Evolutionary conservation across 768 basidiomycete species (phyloP).

Genomic region (Mycena pura): DNA sequence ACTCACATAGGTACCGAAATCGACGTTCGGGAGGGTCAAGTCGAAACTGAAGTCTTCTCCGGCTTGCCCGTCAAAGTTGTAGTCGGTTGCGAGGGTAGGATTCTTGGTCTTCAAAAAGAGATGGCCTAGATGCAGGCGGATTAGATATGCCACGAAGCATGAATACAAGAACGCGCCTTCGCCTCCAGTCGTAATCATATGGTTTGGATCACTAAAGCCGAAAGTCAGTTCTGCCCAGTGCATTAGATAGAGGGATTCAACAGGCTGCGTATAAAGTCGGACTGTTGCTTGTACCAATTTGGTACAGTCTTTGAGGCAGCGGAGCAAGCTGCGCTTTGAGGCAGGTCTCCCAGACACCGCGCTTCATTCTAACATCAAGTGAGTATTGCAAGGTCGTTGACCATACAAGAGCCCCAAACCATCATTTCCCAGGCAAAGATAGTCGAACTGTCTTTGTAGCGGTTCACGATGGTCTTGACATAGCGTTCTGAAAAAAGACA

Average conservation of each 20-base stretch:
- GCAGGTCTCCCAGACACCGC: slow-evolving; percentile 59
- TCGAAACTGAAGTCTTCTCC: slow-evolving; percentile 63
- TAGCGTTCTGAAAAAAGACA: slow-evolving; percentile 48
- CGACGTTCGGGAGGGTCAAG: slow-evolving; percentile 55
- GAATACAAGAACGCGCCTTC: slow-evolving; percentile 64
- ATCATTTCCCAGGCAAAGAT: slow-evolving; percentile 67
- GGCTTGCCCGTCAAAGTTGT: slow-evolving; percentile 63
- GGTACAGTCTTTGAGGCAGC: slow-evolving; percentile 52
- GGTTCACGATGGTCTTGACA: slow-evolving; percentile 52
- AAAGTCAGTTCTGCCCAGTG: background rate
- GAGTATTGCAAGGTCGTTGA: background rate
- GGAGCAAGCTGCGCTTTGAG: slow-evolving; percentile 53
- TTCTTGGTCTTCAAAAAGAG: too few species aligned
- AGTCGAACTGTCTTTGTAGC: slow-evolving; percentile 59
- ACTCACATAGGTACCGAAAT: slow-evolving; percentile 62
- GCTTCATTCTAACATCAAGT: slow-evolving; percentile 51
- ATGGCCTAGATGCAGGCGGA: slow-evolving; percentile 29
- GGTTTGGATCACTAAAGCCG: slow-evolving; percentile 52
- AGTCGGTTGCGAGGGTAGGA: slow-evolving; percentile 53
- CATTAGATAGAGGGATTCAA: slow-evolving; percentile 26
- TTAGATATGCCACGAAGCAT: slow-evolving; percentile 48
- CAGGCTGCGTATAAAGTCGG: slow-evolving; percentile 58
- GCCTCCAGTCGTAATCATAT: slow-evolving; percentile 62
- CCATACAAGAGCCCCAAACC: slow-evolving; percentile 13
- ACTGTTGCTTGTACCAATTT: slow-evolving; percentile 59